These are phyloP conservation scores for Saccharomycopsis microspora DNA, from an alignment of 805 yeast genomes.

Conservation along the genomic window DNA sequence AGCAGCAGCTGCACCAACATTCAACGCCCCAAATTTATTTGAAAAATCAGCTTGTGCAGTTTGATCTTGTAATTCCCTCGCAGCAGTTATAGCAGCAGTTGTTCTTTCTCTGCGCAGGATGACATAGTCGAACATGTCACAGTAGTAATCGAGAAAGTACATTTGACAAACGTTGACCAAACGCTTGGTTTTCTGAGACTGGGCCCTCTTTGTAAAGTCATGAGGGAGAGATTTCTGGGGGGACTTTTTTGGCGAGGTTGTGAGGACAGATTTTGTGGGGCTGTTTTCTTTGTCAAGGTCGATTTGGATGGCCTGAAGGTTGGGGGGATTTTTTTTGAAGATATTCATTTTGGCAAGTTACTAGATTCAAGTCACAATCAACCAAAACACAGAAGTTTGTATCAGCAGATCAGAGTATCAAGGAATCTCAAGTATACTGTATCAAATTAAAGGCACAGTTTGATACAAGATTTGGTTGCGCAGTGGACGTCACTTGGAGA, in stretches of 20 bases:
- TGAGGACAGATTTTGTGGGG: slow-evolving; percentile 4
- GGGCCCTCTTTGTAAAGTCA: slow-evolving; percentile 48
- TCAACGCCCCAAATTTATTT: slow-evolving; percentile 20
- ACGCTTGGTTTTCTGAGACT: slow-evolving; percentile 68
- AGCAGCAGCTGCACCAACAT: slow-evolving; percentile 18
- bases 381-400: no score
- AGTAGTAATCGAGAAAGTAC: slow-evolving; percentile 90
- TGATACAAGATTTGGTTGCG: no score
- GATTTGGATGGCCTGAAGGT: slow-evolving; percentile 14
- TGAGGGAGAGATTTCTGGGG: slow-evolving; percentile 13
- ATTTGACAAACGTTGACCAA: slow-evolving; percentile 85
- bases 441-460: no score
- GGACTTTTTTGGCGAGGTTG: slow-evolving; percentile 9
- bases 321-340: no score
- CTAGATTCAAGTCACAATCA: no score
- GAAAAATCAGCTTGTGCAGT: slow-evolving; percentile 32
- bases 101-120: slow-evolving; percentile 76
- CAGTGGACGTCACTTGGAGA: no score
- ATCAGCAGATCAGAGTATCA: no score
- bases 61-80: slow-evolving; percentile 24
- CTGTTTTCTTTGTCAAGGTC: background rate
- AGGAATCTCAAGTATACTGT: no score
- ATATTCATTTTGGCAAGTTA: no score
- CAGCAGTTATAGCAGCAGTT: no score
- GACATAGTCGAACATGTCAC: slow-evolving; percentile 90